Base-by-base conservation (phyloP, 441 rosid genomes). In the Bruguiera hainesii region DNA sequence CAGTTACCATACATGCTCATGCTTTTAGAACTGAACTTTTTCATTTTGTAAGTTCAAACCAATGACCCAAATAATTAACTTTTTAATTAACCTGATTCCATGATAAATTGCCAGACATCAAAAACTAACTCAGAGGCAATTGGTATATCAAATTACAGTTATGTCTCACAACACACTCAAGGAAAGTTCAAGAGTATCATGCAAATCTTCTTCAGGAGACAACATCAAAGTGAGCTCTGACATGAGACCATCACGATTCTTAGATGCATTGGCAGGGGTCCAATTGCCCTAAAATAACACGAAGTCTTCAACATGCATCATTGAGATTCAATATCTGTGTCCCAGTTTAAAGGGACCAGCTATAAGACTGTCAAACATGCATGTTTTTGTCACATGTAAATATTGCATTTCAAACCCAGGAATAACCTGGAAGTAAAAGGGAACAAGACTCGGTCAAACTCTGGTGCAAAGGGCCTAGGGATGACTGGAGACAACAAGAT, bases 301-400 rank as follows among this genome's bases (percentile, higher is more conserved):
- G 3, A 48, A 15, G 20, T 9, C 4, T 56, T 55, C 48, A 57
- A 60, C 37, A 68, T 61, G 72, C 63, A 68, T 29, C 66, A 49
- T 46, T 28, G 61, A 67, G 65, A 68, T 63, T 61, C 69, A 53
- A 69, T 35, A 63, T 42, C 37, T 53, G 25, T 21, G 61, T 55
- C 72, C 75, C 75, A 56, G 26, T 53, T 69, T 42, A 67, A 55
- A 42, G 42, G 68, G 76, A 18, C 65, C 23, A n/a, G 61, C 79
- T 67, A 57, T 60, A 66, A 48, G 70, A 67, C 64, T 60, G 73
- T 66, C 56, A n/a, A 70, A 66, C 68, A 65, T 78, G 62, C 72
- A 72, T 61, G 65, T 69, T 69, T 49, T 71, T 51, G 37, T 31
- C 15, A 46, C 66, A 75, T 53, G 63, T 71, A 66, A 63, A 73